Percentiles rank a stretch among this genome's conserved stretches.
These are phyloP conservation scores for Microstroma glucosiphilum DNA, from an alignment of 1,284 basidiomycete genomes.

Conservation along the genomic window DNA sequence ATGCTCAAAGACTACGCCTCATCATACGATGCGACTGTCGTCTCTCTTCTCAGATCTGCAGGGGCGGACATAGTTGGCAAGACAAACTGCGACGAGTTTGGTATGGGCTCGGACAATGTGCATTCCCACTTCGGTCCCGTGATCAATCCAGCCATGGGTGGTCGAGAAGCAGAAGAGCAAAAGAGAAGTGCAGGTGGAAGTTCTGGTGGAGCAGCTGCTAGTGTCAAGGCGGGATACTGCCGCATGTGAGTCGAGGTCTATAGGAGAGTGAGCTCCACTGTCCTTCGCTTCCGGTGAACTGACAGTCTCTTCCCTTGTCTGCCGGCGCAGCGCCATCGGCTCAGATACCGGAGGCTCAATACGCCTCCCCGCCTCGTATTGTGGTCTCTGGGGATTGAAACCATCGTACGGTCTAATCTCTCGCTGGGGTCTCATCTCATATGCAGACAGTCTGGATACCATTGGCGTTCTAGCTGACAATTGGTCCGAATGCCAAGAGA, in stretches of 20 bases:
- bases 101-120: constrained; percentile 66
- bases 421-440: constrained; percentile 85
- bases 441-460: constrained; percentile 89
- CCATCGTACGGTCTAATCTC: constrained; percentile 88
- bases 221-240: constrained; percentile 26
- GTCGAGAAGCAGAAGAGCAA: background rate
- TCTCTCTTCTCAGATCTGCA: constrained; percentile 60
- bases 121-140: constrained; percentile 39
- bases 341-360: constrained; percentile 95
- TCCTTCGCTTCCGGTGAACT: background rate
- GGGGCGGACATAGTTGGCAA: constrained; percentile 77
- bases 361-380: constrained; percentile 86
- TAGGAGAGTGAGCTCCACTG: no score
- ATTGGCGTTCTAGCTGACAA: constrained; percentile 72
- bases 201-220: constrained; percentile 48
- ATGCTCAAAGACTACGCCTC: constrained; percentile 58
- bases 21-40: constrained; percentile 82
- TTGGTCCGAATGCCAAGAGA: constrained; percentile 56
- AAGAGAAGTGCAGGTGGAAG: constrained; percentile 52
- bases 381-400: constrained; percentile 84
- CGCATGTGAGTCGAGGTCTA: no score
- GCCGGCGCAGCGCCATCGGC: constrained; percentile 60
- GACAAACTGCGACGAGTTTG: constrained; percentile 96
- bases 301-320: no score
- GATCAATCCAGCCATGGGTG: constrained; percentile 25